Evolutionary conservation across 148 eudicot species (phyloP).

Genomic region (Polygonum maritimum): DNA sequence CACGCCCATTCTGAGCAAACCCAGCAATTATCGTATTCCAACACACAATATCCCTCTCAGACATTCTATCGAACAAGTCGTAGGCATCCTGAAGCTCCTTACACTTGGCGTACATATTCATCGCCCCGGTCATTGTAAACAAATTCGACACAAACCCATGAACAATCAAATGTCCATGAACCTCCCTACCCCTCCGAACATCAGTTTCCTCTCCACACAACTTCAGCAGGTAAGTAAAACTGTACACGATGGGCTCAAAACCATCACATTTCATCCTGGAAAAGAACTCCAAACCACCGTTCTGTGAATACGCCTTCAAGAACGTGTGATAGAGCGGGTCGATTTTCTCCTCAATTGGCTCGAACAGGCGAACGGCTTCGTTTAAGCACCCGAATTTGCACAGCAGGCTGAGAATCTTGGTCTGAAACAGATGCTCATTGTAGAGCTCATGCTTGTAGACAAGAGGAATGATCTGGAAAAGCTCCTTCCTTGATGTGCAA

Average conservation of each 20-base stretch:
- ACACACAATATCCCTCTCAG: slow-evolving; percentile 60
- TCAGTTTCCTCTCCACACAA: slow-evolving; percentile 39
- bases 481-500: slow-evolving; percentile 47
- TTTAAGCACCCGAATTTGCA: slow-evolving; percentile 39
- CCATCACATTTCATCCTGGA: slow-evolving; percentile 44
- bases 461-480: slow-evolving; percentile 52
- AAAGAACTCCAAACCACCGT: slow-evolving; percentile 30
- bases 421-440: slow-evolving; percentile 54
- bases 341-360: slow-evolving; percentile 30
- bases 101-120: slow-evolving; percentile 78
- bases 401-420: slow-evolving; percentile 63
- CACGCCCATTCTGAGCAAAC: slow-evolving; percentile 63
- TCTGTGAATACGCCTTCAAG: slow-evolving; percentile 42
- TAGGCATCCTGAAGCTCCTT: slow-evolving; percentile 44
- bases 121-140: slow-evolving; percentile 56
- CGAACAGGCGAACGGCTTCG: slow-evolving; percentile 62
- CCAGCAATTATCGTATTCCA: slow-evolving; percentile 77
- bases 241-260: slow-evolving; percentile 45
- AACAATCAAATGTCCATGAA: slow-evolving; percentile 51
- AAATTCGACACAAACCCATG: slow-evolving; percentile 43
- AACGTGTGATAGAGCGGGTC: slow-evolving; percentile 52
- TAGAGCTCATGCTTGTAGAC: slow-evolving; percentile 54
- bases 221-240: slow-evolving; percentile 60
- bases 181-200: slow-evolving; percentile 42
- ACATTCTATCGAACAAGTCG: slow-evolving; percentile 75